phyloP scores from a whole-genome alignment of 306 rosid species.

The Malus sieversii region DNA sequence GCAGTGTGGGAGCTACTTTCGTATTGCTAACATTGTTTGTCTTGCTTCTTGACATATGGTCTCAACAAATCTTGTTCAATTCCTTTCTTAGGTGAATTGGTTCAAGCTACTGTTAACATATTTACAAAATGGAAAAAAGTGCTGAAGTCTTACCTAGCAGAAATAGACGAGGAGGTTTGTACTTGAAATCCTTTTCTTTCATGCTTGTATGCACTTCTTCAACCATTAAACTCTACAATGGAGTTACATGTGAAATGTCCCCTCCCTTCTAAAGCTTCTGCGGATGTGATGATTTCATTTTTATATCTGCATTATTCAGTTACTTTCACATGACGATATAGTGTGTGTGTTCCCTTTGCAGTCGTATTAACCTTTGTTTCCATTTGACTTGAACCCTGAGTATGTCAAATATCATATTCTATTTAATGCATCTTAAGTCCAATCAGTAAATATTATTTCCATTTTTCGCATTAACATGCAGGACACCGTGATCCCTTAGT shows the following conservation, averaged over 20 bases:
- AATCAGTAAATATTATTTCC: neutral
- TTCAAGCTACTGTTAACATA: constrained; percentile 37
- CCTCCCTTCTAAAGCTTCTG: neutral
- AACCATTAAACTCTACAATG: neutral
- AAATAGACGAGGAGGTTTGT: constrained; percentile 84
- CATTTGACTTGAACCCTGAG: neutral
- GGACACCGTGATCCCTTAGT: neutral
- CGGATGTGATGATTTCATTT: neutral
- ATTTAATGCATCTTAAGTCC: neutral
- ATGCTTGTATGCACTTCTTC: neutral
- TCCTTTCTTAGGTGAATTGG: constrained; percentile 50
- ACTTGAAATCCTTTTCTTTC: neutral
- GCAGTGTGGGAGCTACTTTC: neutral
- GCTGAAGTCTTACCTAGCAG: constrained; percentile 64
- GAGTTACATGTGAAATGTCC: neutral
- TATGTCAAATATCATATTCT: neutral
- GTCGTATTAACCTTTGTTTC: neutral
- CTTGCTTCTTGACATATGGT: neutral
- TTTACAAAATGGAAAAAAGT: constrained; percentile 63
- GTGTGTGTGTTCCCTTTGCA: neutral
- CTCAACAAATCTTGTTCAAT: neutral
- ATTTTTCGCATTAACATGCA: neutral
- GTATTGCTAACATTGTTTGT: neutral
- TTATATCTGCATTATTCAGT: neutral
- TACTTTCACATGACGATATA: neutral